Evolutionary conservation across 2,329 filamentous ascomycete genomes (phyloP), one percentile per base, ranked within the genome.

Genomic region (Ophiostoma sp.): DNA sequence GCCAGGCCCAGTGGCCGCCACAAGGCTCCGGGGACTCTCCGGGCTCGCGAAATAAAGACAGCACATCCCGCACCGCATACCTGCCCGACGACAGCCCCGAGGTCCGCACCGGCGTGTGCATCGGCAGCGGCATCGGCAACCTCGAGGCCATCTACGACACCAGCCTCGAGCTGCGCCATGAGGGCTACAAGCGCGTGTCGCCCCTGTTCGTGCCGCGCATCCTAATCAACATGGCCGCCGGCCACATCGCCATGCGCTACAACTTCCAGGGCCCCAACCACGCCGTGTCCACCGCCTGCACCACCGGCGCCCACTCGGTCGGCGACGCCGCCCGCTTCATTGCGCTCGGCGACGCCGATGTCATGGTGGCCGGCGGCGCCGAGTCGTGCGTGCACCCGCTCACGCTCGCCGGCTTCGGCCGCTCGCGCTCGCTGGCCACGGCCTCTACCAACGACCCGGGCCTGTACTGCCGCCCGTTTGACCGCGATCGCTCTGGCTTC

Each of bases 341-440:
- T 72, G 87, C 90, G n/a, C 89, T 89, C 76, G 94, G 93, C 7
- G 94, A 98, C 77, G 94, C 94, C 65, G 86, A 97, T 78, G 90
- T 98, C 69, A 98, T 99, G 93, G 81, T 99, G 10, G 93, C 95
- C n/a, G 95, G 95, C 60, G 94, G 94, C 36, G 88, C 94, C 10
- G 95, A 99, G 79, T 93, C 94, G 0, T 99, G 95, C 78, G 94
- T 99, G 70, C 94, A 99, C 77, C 95, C 95, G 11, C 84, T 99
- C 62, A 92, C 94, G 1, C 90, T 98, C 74, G 92, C 94, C 7
- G 95, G 94, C 7, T 99, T 99, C 76, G 90, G 93, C 33, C 86
- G 93, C 72, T 93, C 94, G 1, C 87, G 94, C 71, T 97, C 94
- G 68, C 82, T 99, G 48, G 90, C 67, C 13, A 52, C 66, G 27